These are phyloP conservation scores for Saccharomyces mikatae DNA, from an alignment of 805 yeast species.

Conservation along the genomic window DNA sequence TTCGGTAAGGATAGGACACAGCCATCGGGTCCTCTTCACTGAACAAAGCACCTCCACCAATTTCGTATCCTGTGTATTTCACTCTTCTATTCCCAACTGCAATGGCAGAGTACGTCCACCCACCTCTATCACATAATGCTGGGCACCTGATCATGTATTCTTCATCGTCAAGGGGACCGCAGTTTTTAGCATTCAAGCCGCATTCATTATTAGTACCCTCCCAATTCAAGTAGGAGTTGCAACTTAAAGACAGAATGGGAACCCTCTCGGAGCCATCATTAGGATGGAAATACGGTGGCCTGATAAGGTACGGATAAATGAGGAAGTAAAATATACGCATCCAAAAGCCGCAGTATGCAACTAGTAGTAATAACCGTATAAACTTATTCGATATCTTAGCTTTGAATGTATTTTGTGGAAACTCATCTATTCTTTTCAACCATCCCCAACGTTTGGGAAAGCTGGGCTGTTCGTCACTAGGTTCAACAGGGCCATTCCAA, in stretches of 20 bases:
- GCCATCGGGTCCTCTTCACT: constrained; percentile 12
- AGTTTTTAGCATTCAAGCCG: constrained; percentile 60
- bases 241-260: constrained; percentile 35
- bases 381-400: constrained; percentile 21
- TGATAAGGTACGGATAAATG: constrained; percentile 39
- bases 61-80: constrained; percentile 61
- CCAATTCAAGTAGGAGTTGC: constrained; percentile 46
- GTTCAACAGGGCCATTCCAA: constrained; percentile 51
- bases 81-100: constrained; percentile 64
- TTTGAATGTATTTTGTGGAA: constrained; percentile 35
- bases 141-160: constrained; percentile 69
- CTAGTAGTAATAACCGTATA: constrained; percentile 28
- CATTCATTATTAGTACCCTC: constrained; percentile 66
- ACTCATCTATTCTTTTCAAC: constrained; percentile 32
- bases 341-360: constrained; percentile 43
- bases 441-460: constrained; percentile 22
- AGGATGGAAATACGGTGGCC: constrained; percentile 32
- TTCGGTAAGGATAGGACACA: constrained; percentile 64
- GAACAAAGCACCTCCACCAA: constrained; percentile 61
- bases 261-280: constrained; percentile 15
- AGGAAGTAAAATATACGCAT: constrained; percentile 31
- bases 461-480: constrained; percentile 42
- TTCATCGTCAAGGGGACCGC: constrained; percentile 39
- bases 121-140: constrained; percentile 72
- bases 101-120: constrained; percentile 65